Percentiles rank a stretch among this genome's conserved stretches.
phyloP scores from a whole-genome alignment of 176 grass and related monocot species.

The Calamus simplicifolius region DNA sequence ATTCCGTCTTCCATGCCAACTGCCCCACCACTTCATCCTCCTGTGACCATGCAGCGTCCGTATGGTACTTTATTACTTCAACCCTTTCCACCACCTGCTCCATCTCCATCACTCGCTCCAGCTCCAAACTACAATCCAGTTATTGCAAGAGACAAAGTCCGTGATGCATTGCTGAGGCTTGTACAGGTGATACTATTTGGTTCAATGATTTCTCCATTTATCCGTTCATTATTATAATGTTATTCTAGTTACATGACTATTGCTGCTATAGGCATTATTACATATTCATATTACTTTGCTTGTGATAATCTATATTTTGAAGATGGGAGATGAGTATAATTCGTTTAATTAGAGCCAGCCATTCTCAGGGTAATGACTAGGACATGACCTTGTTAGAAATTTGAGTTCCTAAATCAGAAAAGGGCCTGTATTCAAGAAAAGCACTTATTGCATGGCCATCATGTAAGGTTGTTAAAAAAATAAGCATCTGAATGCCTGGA shows the following conservation, averaged over 20 bases:
- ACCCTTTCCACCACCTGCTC: constrained; percentile 10
- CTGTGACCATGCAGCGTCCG: constrained; percentile 10
- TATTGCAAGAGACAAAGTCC: constrained; percentile 16
- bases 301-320: not conserved
- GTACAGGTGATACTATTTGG: constrained; percentile 3
- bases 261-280: no score
- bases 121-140: not conserved
- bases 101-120: constrained; percentile 6
- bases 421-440: no score
- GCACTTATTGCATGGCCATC: no score
- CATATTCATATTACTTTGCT: not conserved
- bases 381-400: no score
- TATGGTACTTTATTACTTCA: constrained; percentile 15
- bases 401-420: no score
- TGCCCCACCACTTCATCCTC: constrained; percentile 8
- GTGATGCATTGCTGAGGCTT: constrained; percentile 11
- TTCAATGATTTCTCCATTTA: not conserved
- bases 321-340: no score
- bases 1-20: not conserved
- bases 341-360: no score
- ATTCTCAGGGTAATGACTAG: no score
- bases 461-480: no score
- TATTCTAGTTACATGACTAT: not conserved
- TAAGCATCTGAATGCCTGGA: no score
- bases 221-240: not conserved